Base-by-base conservation (phyloP, 306 rosid species). In the Phaseolus lunatus region DNA sequence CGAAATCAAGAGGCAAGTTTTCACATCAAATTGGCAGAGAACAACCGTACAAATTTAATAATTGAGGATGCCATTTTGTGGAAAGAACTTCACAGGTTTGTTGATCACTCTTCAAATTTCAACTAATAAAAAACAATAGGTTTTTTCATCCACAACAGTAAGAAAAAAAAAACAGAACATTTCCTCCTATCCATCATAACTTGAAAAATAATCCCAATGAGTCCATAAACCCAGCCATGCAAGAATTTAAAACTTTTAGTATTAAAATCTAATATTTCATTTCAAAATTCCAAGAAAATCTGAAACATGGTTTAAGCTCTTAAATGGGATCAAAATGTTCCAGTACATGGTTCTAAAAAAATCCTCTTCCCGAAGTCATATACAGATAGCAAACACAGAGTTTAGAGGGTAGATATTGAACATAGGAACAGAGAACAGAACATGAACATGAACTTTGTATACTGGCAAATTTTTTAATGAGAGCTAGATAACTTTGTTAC, bases 201-300 rank as follows among this genome's bases (percentile, higher is more conserved):
- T 15, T 15, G 44, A 29, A 61, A 27, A 29, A 31, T 7, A 59
- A 59, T 59, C 39, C 37, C 18, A 11, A 29, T 7, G 23, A 29
- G 44, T 58, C 67, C 7, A 2, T 23, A 31, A 61, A 61, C 43
- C 19, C 18, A 29, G 20, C 13, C 44, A 61, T 16, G 23, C 23
- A 29, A 29, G 5, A 15, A 61, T 61, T 3, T 31, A 4, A n/a
- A 61, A 29, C 6, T 27, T 61, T 8, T 19, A 61, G 44, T 29
- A 3, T 29, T 2, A 2, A 61, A 61, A 29, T 3, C 44, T 23
- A 61, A 61, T 29, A 26, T 61, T 61, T 29, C 44, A 61, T 61
- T 61, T 61, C 67, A 61, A 61, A 29, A 22, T 61, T 26, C 5
- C 18, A 31, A 61, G 23, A 41, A 61, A 61, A 61, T 61, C 20